These are phyloP conservation scores for Endoconidiophora laricicola DNA, from an alignment of 2,329 filamentous ascomycete genomes.

Conservation along the genomic window DNA sequence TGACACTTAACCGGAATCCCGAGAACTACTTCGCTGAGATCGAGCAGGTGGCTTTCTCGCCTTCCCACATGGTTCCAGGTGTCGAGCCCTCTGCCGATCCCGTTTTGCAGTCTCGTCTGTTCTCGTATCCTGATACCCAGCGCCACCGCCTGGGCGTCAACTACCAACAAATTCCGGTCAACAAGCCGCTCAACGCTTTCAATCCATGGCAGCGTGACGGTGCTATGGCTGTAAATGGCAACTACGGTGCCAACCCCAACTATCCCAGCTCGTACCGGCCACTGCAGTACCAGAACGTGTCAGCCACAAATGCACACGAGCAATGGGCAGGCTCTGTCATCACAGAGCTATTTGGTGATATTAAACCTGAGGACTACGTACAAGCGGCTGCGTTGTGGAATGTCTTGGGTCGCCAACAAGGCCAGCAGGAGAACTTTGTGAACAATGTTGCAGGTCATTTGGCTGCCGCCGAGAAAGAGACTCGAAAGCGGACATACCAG, in stretches of 20 bases:
- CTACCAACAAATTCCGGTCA: conserved; percentile 48
- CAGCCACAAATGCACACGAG: conserved; percentile 28
- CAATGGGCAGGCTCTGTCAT: conserved; percentile 30
- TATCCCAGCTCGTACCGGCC: conserved; percentile 35
- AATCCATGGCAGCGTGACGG: conserved; percentile 62
- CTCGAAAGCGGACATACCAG: conserved; percentile 40
- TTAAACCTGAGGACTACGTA: conserved; percentile 33
- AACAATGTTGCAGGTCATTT: conserved; percentile 42
- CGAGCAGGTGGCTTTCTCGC: conserved; percentile 51
- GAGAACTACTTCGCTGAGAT: conserved; percentile 55
- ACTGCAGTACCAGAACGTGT: conserved; percentile 27
- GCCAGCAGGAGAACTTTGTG: conserved; percentile 46
- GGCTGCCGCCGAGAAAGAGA: conserved; percentile 33
- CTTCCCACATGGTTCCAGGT: conserved; percentile 46
- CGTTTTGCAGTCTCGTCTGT: conserved; percentile 42
- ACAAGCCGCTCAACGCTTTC: conserved; percentile 37
- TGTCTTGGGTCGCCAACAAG: conserved; percentile 29
- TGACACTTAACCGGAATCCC: conserved; percentile 48
- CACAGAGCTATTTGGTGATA: conserved; percentile 26
- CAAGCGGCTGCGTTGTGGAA: conserved; percentile 33
- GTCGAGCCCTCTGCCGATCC: conserved; percentile 46
- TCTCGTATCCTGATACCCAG: conserved; percentile 45
- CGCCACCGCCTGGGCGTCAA: conserved; percentile 46
- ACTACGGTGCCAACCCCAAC: conserved; percentile 43
- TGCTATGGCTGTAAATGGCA: conserved; percentile 49